phyloP scores from a whole-genome alignment of 768 basidiomycete species.

The Naganishia friedmannii region DNA sequence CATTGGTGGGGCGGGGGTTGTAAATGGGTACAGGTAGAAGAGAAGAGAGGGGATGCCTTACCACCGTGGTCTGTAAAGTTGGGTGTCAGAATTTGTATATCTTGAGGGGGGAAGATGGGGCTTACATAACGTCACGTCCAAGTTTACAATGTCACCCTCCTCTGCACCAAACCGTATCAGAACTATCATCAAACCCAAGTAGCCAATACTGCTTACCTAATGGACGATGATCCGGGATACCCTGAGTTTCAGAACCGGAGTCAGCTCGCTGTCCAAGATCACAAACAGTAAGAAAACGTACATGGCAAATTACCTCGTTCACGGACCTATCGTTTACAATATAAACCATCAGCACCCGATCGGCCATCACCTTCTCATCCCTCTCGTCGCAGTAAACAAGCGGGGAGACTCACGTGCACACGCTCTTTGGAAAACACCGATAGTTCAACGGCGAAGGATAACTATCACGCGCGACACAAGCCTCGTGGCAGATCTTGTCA shows the following conservation, averaged over 20 bases:
- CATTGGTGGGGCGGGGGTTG: not conserved
- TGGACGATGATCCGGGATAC: conserved; percentile 73
- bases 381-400: conserved; percentile 10
- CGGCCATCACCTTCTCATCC: too few species aligned
- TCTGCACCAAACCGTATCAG: conserved; percentile 54
- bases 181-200: not conserved
- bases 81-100: not conserved
- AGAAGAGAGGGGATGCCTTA: conserved; percentile 16
- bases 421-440: conserved; percentile 84
- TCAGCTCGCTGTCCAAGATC: not conserved
- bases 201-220: conserved; percentile 29
- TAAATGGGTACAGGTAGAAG: not conserved
- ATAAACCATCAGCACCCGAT: conserved; percentile 19
- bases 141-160: conserved; percentile 95
- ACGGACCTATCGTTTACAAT: conserved; percentile 61
- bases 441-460: conserved; percentile 96
- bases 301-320: conserved; percentile 93
- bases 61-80: conserved; percentile 39
- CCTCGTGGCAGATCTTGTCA: conserved; percentile 89
- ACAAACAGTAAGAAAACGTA: conserved; percentile 32
- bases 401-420: conserved; percentile 74
- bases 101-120: not conserved
- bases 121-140: conserved; percentile 58
- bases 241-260: conserved; percentile 48
- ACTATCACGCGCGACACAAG: conserved; percentile 78